Evolutionary conservation across 768 basidiomycete species (phyloP), one percentile per base, ranked within the genome.

Genomic region (Albatrellus ellisii): DNA sequence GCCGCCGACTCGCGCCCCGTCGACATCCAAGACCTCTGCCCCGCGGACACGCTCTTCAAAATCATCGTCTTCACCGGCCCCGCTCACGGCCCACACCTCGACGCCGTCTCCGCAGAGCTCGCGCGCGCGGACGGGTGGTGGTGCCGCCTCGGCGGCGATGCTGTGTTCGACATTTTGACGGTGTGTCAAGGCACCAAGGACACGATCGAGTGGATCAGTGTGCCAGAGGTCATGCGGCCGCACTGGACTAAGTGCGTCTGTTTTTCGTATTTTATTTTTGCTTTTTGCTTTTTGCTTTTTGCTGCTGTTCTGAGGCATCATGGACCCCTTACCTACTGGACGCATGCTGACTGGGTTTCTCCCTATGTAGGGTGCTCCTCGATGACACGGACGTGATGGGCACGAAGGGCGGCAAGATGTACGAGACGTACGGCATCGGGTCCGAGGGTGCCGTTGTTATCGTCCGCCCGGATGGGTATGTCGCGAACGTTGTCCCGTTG

Each of bases 391-490:
- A 75, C 45, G 45, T 67, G 25, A 59, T 55, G 12, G 68, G 66
- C 3, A 52, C 41, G 4, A 52, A 60, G 17, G 75, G 74, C 20
- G 77, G 76, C 3, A 62, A 64, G 26, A 77, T 72, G 4, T 81
- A 82, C 53, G 48, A 56, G 0, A 64, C 66, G 20, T 79, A 73
- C 47, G 79, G 78, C 0, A 65, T 78, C 34, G 56, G 61, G 25
- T 43, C 59, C 4, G 47, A 48, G 37, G 76, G 76, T 14, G 72
- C 67, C 8, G 51, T 76, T 9, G 67, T 76, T 6, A 60, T 76
- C 37, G 67, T 79, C 4, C 65, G 79, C 20, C 77, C 77, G 6
- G 78, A 78, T 50, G 80, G 79, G 12, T 80, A 79, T 43, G 67
- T 84, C 24, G 76, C 73, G 3, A 64, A 62, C 49, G 60, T 82